Evolutionary conservation across 768 basidiomycete genomes (phyloP).

Genomic region (Trametes sanguinea): DNA sequence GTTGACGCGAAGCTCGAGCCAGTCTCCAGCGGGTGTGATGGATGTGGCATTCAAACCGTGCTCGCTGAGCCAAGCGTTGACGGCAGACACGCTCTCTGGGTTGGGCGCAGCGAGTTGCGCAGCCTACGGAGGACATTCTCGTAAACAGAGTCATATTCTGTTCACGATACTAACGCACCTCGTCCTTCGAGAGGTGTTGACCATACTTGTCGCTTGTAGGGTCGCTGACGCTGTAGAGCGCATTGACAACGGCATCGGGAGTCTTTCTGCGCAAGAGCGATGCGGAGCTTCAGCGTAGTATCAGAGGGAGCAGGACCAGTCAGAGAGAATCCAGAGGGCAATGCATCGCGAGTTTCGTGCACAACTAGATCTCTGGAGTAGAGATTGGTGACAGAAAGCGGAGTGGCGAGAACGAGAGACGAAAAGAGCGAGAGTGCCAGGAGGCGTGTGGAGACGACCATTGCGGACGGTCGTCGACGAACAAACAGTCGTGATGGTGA

Average conservation of each 20-base stretch:
- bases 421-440: constrained; percentile 21
- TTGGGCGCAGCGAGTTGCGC: constrained; percentile 28
- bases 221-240: constrained; percentile 30
- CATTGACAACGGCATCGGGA: constrained; percentile 29
- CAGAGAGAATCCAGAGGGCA: constrained; percentile 20
- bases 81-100: constrained; percentile 24
- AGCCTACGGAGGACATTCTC: constrained; percentile 12
- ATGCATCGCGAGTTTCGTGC: constrained; percentile 19
- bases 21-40: constrained; percentile 32
- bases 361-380: constrained; percentile 14
- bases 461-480: neutral
- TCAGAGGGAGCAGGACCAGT: constrained; percentile 22
- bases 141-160: neutral
- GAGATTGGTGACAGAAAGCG: constrained; percentile 8
- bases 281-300: constrained; percentile 28
- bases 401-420: constrained; percentile 8
- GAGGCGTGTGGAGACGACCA: constrained; percentile 18
- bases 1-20: constrained; percentile 27
- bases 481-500: neutral
- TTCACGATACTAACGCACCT: constrained; percentile 21
- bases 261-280: constrained; percentile 31
- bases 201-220: constrained; percentile 29
- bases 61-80: constrained; percentile 31
- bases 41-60: constrained; percentile 25
- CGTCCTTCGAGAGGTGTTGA: constrained; percentile 31